phyloP scores from a whole-genome alignment of 805 yeast species.

The Torulaspora franciscae region DNA sequence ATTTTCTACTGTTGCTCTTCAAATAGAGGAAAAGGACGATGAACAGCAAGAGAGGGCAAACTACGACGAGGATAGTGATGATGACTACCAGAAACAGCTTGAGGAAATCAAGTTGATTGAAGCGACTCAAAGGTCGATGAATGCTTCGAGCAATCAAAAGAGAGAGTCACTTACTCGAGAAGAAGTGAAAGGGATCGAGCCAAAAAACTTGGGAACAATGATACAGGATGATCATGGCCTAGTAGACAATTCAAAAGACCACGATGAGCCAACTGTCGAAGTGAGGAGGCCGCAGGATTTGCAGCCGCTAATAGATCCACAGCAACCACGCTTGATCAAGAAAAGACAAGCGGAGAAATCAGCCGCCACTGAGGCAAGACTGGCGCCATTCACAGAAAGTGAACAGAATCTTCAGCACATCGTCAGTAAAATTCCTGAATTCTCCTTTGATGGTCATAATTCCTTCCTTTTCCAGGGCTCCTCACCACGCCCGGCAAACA shows the following conservation, averaged over 20 bases:
- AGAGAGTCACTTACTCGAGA: background rate
- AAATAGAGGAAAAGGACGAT: constrained; percentile 8
- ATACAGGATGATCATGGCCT: too few species aligned
- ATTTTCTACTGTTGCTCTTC: constrained; percentile 5
- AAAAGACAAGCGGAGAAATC: background rate
- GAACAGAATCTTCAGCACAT: constrained; percentile 26
- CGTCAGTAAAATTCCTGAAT: constrained; percentile 21
- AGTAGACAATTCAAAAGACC: too few species aligned
- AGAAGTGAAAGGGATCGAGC: background rate
- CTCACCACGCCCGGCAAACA: background rate
- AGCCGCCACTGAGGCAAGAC: background rate
- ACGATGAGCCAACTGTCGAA: too few species aligned
- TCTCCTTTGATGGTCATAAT: constrained; percentile 7
- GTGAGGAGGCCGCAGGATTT: background rate
- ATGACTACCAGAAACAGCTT: constrained; percentile 22
- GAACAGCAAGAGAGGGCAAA: background rate
- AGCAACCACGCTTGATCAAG: background rate
- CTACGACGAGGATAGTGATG: constrained; percentile 16
- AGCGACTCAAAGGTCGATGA: constrained; percentile 40
- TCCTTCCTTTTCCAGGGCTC: constrained; percentile 23
- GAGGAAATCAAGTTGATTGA: constrained; percentile 39
- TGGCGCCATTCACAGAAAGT: constrained; percentile 12
- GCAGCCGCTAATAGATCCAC: background rate
- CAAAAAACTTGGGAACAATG: background rate
- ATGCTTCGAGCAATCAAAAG: constrained; percentile 9